Evolutionary conservation across 2,329 filamentous ascomycete species (phyloP), one percentile per base, ranked within the genome.

Genomic region (Talaromyces sp.): DNA sequence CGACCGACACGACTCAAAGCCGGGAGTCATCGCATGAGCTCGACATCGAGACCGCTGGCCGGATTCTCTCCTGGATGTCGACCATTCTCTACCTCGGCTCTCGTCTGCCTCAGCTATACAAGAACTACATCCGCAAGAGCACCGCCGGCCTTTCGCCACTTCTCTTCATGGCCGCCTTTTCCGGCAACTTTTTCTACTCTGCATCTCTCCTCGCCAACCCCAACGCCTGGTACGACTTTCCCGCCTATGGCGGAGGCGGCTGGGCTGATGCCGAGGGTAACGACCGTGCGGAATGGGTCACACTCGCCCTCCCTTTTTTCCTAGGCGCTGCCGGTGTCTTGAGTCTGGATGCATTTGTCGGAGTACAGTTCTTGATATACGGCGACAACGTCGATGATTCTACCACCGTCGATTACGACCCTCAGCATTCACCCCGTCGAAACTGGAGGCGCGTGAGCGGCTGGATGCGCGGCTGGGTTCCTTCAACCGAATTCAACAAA

Each of bases 401-500:
- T 18, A 5, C 8, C 75, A 50, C 76, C 72, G 62, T 75, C 79
- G 58, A 78, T 82, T 58, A 75, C 82, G 34, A 76, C 81, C 71
- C 76, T 14, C 72, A 73, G 52, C 67, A 74, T 64, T 53, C 52
- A 4, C 71, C 79, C 3, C 72, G 75, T 27, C 74, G 72, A 61
- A 78, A 79, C 57, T 88, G 85, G 86, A 77, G 79, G 47, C 76
- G 79, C 31, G 85, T 87, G 5, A 84, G 78, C 61, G 86, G 86
- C 9, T 88, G 85, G 85, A 87, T 88, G 85, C 79, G 85, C 63
- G 86, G 86, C 2, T 88, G 86, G 86, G 81, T 87, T 40, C 86
- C 86, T 59, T 78, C 78, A n/a, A 56, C 59, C 9, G 62, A 61
- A n/a, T 51, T 56, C n/a, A 59, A 59, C 34, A 59, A 18, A 75